A percentile compares a stretch with the other conserved stretches of the same genome.
Evolutionary conservation across 2,329 filamentous ascomycete species (phyloP).

Genomic region (Pseudogymnoascus sp.): DNA sequence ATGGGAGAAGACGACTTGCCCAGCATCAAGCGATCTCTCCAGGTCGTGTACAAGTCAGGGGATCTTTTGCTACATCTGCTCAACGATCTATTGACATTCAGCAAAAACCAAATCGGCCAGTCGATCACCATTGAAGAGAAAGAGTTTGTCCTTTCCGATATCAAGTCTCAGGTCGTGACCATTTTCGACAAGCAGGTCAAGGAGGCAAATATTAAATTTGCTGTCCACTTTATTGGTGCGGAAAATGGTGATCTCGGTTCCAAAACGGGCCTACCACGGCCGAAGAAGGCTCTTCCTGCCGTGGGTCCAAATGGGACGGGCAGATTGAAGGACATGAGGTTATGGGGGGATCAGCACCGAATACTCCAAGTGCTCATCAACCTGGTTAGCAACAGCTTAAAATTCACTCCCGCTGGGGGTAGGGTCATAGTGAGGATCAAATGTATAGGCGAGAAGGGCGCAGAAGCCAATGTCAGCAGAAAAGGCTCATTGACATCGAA

Average conservation of each 20-base stretch:
- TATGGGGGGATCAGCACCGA: slow-evolving; percentile 88
- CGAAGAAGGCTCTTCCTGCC: slow-evolving; percentile 38
- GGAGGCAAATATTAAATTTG: slow-evolving; percentile 67
- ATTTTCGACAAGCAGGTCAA: slow-evolving; percentile 88
- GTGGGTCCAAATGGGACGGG: slow-evolving; percentile 58
- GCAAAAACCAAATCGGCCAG: slow-evolving; percentile 89
- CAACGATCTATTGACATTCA: slow-evolving; percentile 85
- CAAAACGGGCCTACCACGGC: slow-evolving; percentile 14
- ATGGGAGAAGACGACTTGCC: slow-evolving; percentile 80
- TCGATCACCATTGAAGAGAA: slow-evolving; percentile 73
- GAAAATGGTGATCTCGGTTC: slow-evolving; percentile 22
- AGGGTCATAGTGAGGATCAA: slow-evolving; percentile 68
- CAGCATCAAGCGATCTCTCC: slow-evolving; percentile 72
- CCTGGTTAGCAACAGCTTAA: slow-evolving; percentile 81
- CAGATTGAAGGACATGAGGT: slow-evolving; percentile 67
- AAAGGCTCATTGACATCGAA: slow-evolving; percentile 21
- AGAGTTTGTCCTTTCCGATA: slow-evolving; percentile 77
- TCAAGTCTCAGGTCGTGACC: slow-evolving; percentile 70
- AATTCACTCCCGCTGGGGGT: slow-evolving; percentile 75
- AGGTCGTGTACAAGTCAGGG: slow-evolving; percentile 81
- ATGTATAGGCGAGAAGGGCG: slow-evolving; percentile 51
- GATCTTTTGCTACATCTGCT: slow-evolving; percentile 78
- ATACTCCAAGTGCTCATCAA: slow-evolving; percentile 93
- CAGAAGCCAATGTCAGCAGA: slow-evolving; percentile 17
- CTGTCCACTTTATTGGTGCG: slow-evolving; percentile 59